Conservation (phyloP, 106 monocot species). For the Cymbidium sinense region DNA sequence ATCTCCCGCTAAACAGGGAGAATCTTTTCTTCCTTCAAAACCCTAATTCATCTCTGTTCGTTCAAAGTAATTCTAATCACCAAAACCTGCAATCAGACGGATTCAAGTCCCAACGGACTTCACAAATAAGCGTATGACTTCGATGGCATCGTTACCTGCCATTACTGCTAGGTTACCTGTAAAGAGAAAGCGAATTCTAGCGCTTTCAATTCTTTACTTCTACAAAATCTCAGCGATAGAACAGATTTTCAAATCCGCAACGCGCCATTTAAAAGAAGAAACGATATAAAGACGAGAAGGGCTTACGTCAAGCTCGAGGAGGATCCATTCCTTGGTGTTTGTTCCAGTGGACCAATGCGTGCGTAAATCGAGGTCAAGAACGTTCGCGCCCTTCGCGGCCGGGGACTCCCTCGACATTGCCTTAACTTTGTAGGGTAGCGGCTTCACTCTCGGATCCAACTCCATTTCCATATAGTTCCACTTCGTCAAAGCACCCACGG, state of each 20-base stretch:
- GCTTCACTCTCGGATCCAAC: slow-evolving; percentile 57
- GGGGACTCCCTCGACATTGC: slow-evolving; percentile 76
- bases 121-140: not conserved
- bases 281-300: not conserved
- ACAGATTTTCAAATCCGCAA: not conserved
- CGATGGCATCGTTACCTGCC: not conserved
- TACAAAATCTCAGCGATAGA: not conserved
- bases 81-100: not conserved
- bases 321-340: slow-evolving; percentile 99
- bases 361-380: slow-evolving; percentile 80
- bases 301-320: slow-evolving; percentile 84
- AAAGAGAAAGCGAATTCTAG: not conserved
- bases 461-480: slow-evolving; percentile 59
- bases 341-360: slow-evolving; percentile 95
- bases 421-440: slow-evolving; percentile 70
- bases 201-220: not conserved
- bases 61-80: not conserved
- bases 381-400: slow-evolving; percentile 71
- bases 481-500: not conserved
- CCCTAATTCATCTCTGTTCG: not conserved
- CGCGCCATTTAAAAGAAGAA: not conserved
- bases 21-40: not conserved
- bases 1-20: too few species aligned
- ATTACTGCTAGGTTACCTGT: not conserved
- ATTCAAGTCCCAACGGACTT: not conserved